A percentile compares a stretch with the other conserved stretches of the same genome.
phyloP scores from a whole-genome alignment of 345 rosid species.

The Stellera chamaejasme region DNA sequence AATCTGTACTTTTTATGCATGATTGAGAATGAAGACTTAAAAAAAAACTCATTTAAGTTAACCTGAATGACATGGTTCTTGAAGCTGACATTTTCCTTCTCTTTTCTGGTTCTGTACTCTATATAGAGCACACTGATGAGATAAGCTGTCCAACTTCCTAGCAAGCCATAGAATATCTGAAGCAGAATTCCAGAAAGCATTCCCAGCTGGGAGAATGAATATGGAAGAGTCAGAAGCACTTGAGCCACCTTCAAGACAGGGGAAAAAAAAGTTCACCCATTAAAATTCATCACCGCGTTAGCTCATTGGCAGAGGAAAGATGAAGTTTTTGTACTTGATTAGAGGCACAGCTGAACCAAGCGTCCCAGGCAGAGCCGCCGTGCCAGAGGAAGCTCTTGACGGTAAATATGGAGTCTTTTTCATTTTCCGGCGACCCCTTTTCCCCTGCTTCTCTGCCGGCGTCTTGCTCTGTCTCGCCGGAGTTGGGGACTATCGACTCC shows the following conservation, averaged over 20 bases:
- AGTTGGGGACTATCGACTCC: constrained; percentile 70
- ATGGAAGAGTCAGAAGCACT: constrained; percentile 87
- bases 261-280: neutral
- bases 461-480: constrained; percentile 37
- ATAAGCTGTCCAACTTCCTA: constrained; percentile 99
- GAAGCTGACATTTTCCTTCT: constrained; percentile 88
- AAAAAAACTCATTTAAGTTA: neutral
- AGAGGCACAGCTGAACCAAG: constrained; percentile 99
- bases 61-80: constrained; percentile 97
- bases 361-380: constrained; percentile 99
- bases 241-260: constrained; percentile 62
- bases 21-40: neutral
- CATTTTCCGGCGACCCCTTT: constrained; percentile 22
- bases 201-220: constrained; percentile 97
- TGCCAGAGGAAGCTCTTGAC: constrained; percentile 85
- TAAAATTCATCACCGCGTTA: too few relatives aligned
- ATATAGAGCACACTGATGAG: constrained; percentile 95
- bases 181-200: constrained; percentile 80
- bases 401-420: constrained; percentile 34
- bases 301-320: too few relatives aligned
- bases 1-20: neutral
- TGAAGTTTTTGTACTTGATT: constrained; percentile 50
- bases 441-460: constrained; percentile 17
- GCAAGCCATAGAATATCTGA: constrained; percentile 83
- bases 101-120: constrained; percentile 85